phyloP scores from a whole-genome alignment of 2,329 filamentous ascomycete genomes.

The Ascocoryne sarcoides region DNA sequence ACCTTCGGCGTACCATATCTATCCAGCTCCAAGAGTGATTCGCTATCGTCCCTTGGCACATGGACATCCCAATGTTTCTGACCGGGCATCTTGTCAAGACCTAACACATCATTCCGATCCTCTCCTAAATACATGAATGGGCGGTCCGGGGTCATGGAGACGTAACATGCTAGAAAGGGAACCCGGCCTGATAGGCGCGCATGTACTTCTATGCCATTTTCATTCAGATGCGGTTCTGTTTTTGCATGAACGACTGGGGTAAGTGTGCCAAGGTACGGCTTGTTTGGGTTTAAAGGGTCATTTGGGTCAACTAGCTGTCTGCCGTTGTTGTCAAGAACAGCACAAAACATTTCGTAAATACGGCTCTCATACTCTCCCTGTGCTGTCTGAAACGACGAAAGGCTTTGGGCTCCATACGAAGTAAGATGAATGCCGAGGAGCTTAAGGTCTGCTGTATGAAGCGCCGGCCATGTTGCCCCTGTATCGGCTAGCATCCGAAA shows the following conservation, averaged over 20 bases:
- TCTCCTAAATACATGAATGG: conserved; percentile 34
- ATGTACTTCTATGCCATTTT: not conserved
- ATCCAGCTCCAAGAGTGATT: not conserved
- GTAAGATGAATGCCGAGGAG: conserved; percentile 28
- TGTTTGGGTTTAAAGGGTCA: conserved; percentile 11
- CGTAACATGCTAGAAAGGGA: conserved; percentile 36
- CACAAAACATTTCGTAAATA: conserved; percentile 32
- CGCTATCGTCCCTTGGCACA: not conserved
- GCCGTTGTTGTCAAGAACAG: conserved; percentile 22
- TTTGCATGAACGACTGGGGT: conserved; percentile 8
- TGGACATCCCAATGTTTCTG: conserved; percentile 21
- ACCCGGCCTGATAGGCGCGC: conserved; percentile 34
- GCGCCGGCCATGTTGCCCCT: conserved; percentile 35
- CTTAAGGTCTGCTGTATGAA: conserved; percentile 30
- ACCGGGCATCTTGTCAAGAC: conserved; percentile 33
- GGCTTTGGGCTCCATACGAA: conserved; percentile 32
- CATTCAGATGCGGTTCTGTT: not conserved
- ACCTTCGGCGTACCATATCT: conserved; percentile 12
- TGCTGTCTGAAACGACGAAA: conserved; percentile 17
- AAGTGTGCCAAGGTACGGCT: conserved; percentile 11
- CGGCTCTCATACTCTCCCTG: conserved; percentile 12
- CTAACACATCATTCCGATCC: conserved; percentile 36
- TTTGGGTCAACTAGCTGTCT: conserved; percentile 23
- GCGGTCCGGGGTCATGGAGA: conserved; percentile 32
- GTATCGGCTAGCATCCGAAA: conserved; percentile 34